These are phyloP conservation scores for Starmerella davenportii DNA, from an alignment of 805 yeast genomes.

Conservation along the genomic window DNA sequence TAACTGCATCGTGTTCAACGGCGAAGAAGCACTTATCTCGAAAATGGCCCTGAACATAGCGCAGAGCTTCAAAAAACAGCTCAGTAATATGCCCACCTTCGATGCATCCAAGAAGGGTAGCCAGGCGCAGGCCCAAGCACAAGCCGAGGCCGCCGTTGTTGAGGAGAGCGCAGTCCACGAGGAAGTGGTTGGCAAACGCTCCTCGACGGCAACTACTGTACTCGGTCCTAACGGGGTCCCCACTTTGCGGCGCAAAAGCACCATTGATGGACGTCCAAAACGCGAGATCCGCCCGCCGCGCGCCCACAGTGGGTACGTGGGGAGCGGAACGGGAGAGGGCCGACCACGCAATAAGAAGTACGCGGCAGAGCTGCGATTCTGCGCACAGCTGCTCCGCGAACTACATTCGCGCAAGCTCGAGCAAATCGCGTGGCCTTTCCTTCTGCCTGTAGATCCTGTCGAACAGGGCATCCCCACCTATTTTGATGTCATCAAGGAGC, in stretches of 20 bases:
- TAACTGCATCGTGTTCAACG: constrained; percentile 74
- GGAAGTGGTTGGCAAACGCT: constrained; percentile 10
- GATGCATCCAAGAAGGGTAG: constrained; percentile 19
- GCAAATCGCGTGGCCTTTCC: constrained; percentile 70
- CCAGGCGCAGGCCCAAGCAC: constrained; percentile 24
- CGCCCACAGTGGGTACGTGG: constrained; percentile 66
- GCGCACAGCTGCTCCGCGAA: constrained; percentile 67
- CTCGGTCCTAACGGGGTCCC: constrained; percentile 31
- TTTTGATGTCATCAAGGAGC: constrained; percentile 66
- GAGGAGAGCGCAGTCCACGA: constrained; percentile 1
- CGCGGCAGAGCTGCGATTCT: constrained; percentile 76
- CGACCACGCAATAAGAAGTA: constrained; percentile 72
- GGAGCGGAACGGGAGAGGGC: constrained; percentile 24
- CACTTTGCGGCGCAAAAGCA: constrained; percentile 55
- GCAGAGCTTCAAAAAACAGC: constrained; percentile 83
- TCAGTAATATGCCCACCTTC: constrained; percentile 72
- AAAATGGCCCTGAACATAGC: constrained; percentile 84
- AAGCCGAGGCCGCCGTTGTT: constrained; percentile 16
- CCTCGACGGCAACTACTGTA: constrained; percentile 11
- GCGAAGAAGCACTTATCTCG: constrained; percentile 63
- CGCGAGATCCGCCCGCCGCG: constrained; percentile 94
- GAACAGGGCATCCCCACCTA: constrained; percentile 86
- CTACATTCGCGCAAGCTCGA: constrained; percentile 68
- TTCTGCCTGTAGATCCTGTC: constrained; percentile 88
- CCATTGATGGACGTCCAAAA: constrained; percentile 65